A percentile compares a stretch with the other conserved stretches of the same genome.
These are phyloP conservation scores for Diplocarpon mali DNA, from an alignment of 2,329 filamentous ascomycete species.

Conservation along the genomic window DNA sequence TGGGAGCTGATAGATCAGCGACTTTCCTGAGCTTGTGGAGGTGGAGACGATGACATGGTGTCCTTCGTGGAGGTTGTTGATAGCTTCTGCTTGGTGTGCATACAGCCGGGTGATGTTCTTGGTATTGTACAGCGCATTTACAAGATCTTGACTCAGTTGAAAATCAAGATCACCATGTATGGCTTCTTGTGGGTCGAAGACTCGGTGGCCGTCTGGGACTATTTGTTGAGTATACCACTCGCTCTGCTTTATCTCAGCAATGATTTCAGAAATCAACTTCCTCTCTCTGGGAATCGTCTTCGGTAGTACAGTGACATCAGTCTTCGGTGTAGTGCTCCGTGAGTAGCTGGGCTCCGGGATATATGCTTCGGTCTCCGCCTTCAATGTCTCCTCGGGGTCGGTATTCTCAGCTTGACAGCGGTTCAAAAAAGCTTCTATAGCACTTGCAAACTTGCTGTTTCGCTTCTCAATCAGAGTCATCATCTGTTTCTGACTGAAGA, in stretches of 20 bases:
- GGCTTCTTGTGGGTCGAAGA: constrained; percentile 76
- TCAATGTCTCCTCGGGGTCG: constrained; percentile 58
- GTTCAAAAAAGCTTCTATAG: constrained; percentile 68
- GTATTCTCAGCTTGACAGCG: constrained; percentile 51
- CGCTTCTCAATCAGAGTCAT: constrained; percentile 78
- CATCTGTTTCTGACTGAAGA: constrained; percentile 90
- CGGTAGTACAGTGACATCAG: constrained; percentile 41
- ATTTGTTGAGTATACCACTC: constrained; percentile 90
- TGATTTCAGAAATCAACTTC: constrained; percentile 71
- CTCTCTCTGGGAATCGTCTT: constrained; percentile 68
- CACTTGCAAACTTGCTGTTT: constrained; percentile 70
- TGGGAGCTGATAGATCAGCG: constrained; percentile 92
- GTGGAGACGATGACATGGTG: constrained; percentile 87
- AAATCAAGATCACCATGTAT: constrained; percentile 80
- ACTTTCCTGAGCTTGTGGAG: constrained; percentile 93
- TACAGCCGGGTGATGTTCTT: constrained; percentile 79
- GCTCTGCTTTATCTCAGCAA: constrained; percentile 69
- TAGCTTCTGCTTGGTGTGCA: constrained; percentile 84
- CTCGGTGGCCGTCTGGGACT: constrained; percentile 82
- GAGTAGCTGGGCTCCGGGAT: constrained; percentile 49
- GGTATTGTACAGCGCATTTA: constrained; percentile 94
- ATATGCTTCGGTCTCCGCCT: constrained; percentile 43
- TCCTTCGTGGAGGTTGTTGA: constrained; percentile 75
- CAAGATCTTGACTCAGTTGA: constrained; percentile 74
- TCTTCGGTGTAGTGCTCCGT: constrained; percentile 27